Percentiles rank a stretch among this genome's conserved stretches.
These are phyloP conservation scores for Coemansia sp. DNA, from an alignment of 192 early-diverging fungal species.

Conservation along the genomic window DNA sequence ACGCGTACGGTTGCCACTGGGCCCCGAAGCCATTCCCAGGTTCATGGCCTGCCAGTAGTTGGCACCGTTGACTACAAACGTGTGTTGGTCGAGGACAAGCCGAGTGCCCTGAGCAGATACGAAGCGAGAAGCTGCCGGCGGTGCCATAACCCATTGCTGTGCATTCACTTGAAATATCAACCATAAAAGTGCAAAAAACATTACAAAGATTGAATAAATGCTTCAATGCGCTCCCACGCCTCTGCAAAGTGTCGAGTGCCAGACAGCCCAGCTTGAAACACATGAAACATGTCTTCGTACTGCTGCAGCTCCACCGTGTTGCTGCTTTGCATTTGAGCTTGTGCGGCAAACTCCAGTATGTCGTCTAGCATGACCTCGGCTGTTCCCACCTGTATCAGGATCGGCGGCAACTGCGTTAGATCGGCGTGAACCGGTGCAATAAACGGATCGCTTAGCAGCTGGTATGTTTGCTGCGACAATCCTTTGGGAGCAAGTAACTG, in stretches of 20 bases:
- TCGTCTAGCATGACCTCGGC: conserved; percentile 45
- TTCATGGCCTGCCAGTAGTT: conserved; percentile 81
- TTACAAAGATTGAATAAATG: conserved; percentile 10
- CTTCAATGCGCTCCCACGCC: conserved; percentile 14
- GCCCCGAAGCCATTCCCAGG: conserved; percentile 49
- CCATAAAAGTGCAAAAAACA: background rate
- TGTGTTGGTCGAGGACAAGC: conserved; percentile 30
- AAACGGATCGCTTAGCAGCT: conserved; percentile 22
- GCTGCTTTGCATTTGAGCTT: background rate
- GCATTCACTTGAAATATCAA: background rate
- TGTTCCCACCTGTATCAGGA: conserved; percentile 35
- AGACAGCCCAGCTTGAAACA: conserved; percentile 24
- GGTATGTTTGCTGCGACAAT: background rate
- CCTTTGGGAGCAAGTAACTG: conserved; percentile 15
- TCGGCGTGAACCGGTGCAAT: conserved; percentile 32
- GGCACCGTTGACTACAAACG: conserved; percentile 54
- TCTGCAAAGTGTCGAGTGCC: background rate
- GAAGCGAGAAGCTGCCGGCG: conserved; percentile 16
- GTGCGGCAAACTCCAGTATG: conserved; percentile 31
- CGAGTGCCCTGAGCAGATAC: conserved; percentile 44
- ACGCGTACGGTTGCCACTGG: conserved; percentile 54
- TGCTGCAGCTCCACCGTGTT: conserved; percentile 5
- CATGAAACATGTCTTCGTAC: conserved; percentile 36
- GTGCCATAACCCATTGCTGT: conserved; percentile 1
- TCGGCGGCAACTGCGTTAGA: conserved; percentile 22